Base-by-base conservation (phyloP, 768 basidiomycete genomes). In the Mycena albidolilacea region DNA sequence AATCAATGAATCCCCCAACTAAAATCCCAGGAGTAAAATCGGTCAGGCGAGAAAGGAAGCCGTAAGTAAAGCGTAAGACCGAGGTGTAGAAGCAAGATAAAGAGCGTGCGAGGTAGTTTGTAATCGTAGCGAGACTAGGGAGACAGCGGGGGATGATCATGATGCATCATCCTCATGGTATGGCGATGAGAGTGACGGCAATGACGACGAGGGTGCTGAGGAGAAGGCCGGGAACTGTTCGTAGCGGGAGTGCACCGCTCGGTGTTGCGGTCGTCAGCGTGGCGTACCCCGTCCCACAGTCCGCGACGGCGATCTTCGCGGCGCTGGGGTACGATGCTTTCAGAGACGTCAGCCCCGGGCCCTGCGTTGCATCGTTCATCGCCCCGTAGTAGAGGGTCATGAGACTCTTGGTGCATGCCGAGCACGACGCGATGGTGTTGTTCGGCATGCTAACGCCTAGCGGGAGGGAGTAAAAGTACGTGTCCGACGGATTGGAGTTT, bases 401-500 rank as follows among this genome's bases (percentile, higher is more conserved):
- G 11, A 94, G 72, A 72, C 80, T 85, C 79, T 89, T 87, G 23
- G 89, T 89, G 80, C 95, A 96, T 6, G 85, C 70, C 3, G 90
- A 91, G 79, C 95, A 96, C 17, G 89, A 85, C 19, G 87, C 87
- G 19, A 76, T 80, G 17, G 88, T 84, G 23, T 81, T 81, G 69
- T 86, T 84, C 7, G 91, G 90, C 1, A 94, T 82, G 12, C 76
- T 67, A 30, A 85, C 81, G 14, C 91, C 93, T 12, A 92, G 86
- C 4, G 92, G 91, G 12, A 96, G 85, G 44, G 84, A 81, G 83
- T 94, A 96, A 80, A 90, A 89, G 84, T 91, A 94, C n/a, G 90
- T 80, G 78, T 94, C 93, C 23, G 90, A 87, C 0, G 92, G 89
- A 69, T 90, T 89, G 3, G 85, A 41, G 72, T 85, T 85, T 43